Evolutionary conservation across 306 rosid species (phyloP).

Genomic region (Nissolia schottii): DNA sequence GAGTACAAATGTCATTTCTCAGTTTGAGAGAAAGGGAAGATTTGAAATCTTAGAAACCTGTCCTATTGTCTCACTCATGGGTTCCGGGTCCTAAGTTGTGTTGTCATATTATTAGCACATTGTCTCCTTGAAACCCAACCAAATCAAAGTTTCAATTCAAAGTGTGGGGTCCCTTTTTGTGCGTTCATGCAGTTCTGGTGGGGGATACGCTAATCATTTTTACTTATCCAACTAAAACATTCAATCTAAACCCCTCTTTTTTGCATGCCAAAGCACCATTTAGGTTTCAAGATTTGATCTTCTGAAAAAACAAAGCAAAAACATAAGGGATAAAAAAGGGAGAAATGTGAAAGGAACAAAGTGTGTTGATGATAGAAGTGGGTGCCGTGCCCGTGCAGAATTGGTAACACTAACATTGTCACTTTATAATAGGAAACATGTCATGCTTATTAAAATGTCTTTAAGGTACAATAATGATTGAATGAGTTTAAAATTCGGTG

Average conservation of each 20-base stretch:
- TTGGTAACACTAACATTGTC: not conserved
- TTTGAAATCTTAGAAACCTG: slow-evolving; percentile 18
- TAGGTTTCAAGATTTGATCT: not conserved
- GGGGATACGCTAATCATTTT: not conserved
- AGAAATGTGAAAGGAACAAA: not conserved
- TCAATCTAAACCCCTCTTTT: not conserved
- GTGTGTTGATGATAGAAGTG: not conserved
- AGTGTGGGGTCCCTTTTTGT: not conserved
- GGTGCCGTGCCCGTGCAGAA: not conserved
- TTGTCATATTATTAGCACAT: not conserved
- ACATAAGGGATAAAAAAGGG: no score
- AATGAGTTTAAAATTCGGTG: not conserved
- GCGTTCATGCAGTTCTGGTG: slow-evolving; percentile 1
- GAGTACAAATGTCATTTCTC: no score
- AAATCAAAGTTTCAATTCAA: not conserved
- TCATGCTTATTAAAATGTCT: not conserved
- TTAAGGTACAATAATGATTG: not conserved
- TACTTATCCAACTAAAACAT: not conserved
- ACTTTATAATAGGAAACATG: not conserved
- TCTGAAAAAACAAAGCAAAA: not conserved
- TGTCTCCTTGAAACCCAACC: slow-evolving; percentile 25
- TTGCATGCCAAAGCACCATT: not conserved
- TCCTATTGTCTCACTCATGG: slow-evolving; percentile 3
- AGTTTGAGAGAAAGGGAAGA: slow-evolving; percentile 19
- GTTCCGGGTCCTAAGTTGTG: not conserved